Evolutionary conservation across 1,284 basidiomycete species (phyloP), one percentile per base, ranked within the genome.

Genomic region (Cutaneotrichosporon dermatis): DNA sequence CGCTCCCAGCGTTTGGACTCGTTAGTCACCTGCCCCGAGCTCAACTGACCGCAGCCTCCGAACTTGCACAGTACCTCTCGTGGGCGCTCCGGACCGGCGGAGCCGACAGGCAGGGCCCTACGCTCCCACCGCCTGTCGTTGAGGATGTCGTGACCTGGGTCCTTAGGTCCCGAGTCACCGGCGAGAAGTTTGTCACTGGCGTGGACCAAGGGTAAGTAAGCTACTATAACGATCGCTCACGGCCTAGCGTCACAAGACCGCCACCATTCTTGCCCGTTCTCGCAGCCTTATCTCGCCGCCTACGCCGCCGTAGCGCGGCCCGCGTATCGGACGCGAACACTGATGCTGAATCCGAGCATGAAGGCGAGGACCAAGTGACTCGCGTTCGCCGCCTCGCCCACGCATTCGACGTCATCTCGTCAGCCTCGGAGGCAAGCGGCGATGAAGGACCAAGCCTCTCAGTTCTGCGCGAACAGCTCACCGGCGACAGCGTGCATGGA

Each of bases 91-190:
- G 72, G 6, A 72, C 68, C 3, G 75, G 75, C n/a, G 75, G 73
- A 9, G 48, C 54, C 9, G 71, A 72, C 49, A 69, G 69, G 6
- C 59, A 54, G 1, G 73, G 73, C 4, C 70, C 70, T 36, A 67
- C 63, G 7, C 59, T 76, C 3, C 75, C 75, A 3, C 60, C 64
- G 0, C 68, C 67, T 3, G 65, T 74, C 12, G 67, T 76, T 11
- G 70, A 73, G 52, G 74, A 76, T 57, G 74, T 76, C 61, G 69
- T 72, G 39, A 65, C 67, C 7, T 76, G 74, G 74, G 71, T 76
- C 2, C 54, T 74, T 10, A 62, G 72, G 10, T 67, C 70, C 43
- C 67, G 69, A 12, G 69, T 76, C 9, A 68, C 63, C 4, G 75
- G 75, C 2, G 54, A 61, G 6, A 58, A 63, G 15, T 76, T 76